Conservation (phyloP, 305 asterid genomes). For the Fraxinus platypoda region DNA sequence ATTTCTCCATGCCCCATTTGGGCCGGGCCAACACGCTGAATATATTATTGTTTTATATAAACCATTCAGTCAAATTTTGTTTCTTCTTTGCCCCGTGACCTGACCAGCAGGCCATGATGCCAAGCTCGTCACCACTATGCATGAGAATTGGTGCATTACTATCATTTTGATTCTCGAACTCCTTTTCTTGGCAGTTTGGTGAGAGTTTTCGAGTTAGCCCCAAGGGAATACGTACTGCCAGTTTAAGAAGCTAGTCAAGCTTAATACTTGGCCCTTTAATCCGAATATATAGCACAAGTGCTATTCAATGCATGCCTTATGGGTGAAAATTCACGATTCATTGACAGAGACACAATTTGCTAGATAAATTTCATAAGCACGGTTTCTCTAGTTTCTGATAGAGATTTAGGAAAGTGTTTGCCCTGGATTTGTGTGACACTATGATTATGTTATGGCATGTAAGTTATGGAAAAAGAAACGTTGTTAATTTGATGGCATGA, state of each 20-base stretch:
- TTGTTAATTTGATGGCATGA: neutral
- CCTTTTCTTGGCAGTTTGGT: neutral
- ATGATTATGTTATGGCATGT: neutral
- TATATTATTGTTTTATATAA: neutral
- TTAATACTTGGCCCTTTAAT: neutral
- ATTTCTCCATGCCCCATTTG: neutral
- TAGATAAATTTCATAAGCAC: neutral
- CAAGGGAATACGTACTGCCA: neutral
- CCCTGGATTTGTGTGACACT: neutral
- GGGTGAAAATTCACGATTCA: neutral
- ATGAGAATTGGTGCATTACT: neutral
- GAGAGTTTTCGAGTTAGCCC: neutral
- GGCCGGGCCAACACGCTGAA: neutral
- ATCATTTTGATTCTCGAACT: neutral
- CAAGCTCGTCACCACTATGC: neutral
- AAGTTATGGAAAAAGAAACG: neutral
- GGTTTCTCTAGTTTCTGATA: neutral
- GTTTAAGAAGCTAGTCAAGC: neutral
- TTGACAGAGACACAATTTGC: neutral
- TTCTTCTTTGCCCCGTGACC: neutral
- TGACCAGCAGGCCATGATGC: neutral
- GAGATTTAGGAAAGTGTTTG: neutral
- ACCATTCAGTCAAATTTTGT: neutral
- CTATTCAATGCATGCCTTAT: neutral
- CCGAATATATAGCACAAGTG: neutral